A percentile compares a stretch with the other conserved stretches of the same genome.
Conservation (phyloP, 73 alveolate species). For the Stentor coeruleus region DNA sequence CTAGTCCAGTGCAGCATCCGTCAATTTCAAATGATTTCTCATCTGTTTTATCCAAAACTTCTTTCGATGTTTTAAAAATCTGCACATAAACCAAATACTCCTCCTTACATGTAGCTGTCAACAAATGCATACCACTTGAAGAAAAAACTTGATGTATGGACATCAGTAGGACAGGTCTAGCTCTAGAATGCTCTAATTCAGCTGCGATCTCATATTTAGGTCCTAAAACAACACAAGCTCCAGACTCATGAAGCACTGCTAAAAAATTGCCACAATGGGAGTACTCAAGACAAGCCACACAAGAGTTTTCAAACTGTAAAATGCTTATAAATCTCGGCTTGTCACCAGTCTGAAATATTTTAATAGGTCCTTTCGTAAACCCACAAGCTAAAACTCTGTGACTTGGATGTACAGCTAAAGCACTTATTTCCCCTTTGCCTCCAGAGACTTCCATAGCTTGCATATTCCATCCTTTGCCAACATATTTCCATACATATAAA, state of each 20-base stretch:
- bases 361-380: constrained; percentile 11
- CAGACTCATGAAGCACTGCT: not conserved
- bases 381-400: not conserved
- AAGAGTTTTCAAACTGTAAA: not conserved
- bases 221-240: not conserved
- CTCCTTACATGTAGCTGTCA: not conserved
- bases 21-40: not conserved
- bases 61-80: not conserved
- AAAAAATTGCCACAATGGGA: not conserved
- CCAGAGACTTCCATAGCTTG: constrained; percentile 26
- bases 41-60: not conserved
- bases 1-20: not conserved
- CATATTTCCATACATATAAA: constrained; percentile 9
- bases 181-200: not conserved
- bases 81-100: not conserved
- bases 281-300: not conserved
- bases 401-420: constrained; percentile 8
- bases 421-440: constrained; percentile 15
- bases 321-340: not conserved
- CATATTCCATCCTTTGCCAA: constrained; percentile 27
- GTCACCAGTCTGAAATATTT: not conserved
- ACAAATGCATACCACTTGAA: not conserved
- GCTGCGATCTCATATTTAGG: not conserved
- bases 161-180: not conserved
- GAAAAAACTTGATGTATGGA: not conserved